Percentiles rank a stretch among this genome's conserved stretches.
These are phyloP conservation scores for Auricularia cornea DNA, from an alignment of 768 basidiomycete species.

Conservation along the genomic window DNA sequence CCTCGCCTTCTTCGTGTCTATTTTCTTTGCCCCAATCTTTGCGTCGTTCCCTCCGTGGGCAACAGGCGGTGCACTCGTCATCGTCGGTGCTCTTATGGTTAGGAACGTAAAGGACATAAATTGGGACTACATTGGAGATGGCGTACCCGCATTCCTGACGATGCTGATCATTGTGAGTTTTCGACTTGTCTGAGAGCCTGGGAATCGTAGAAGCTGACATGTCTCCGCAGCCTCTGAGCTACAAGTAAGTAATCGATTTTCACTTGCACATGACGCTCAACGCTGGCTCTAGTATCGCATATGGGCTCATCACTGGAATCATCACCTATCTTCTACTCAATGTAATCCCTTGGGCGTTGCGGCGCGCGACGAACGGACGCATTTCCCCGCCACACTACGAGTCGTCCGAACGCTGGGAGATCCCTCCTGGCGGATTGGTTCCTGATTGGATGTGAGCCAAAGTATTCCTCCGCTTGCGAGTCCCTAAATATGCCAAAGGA, in stretches of 20 bases:
- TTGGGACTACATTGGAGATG: constrained; percentile 82
- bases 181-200: constrained; percentile 11
- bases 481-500: neutral
- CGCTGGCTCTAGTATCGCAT: constrained; percentile 55
- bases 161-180: constrained; percentile 51
- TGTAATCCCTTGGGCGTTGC: constrained; percentile 51
- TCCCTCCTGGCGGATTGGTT: constrained; percentile 62
- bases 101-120: constrained; percentile 81
- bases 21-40: constrained; percentile 87
- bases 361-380: constrained; percentile 47
- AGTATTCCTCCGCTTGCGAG: neutral
- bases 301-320: constrained; percentile 80
- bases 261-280: neutral
- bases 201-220: neutral
- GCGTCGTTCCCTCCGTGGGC: constrained; percentile 84
- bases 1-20: constrained; percentile 68
- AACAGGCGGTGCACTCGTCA: constrained; percentile 75
- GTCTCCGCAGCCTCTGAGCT: constrained; percentile 42
- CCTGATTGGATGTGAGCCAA: constrained; percentile 53
- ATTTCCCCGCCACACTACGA: constrained; percentile 59
- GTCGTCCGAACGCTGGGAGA: constrained; percentile 55
- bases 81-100: constrained; percentile 87
- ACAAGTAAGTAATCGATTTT: constrained; percentile 44
- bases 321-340: constrained; percentile 65
- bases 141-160: constrained; percentile 80